Evolutionary conservation across 345 rosid species (phyloP).

Genomic region (Schrenkiella parvula): DNA sequence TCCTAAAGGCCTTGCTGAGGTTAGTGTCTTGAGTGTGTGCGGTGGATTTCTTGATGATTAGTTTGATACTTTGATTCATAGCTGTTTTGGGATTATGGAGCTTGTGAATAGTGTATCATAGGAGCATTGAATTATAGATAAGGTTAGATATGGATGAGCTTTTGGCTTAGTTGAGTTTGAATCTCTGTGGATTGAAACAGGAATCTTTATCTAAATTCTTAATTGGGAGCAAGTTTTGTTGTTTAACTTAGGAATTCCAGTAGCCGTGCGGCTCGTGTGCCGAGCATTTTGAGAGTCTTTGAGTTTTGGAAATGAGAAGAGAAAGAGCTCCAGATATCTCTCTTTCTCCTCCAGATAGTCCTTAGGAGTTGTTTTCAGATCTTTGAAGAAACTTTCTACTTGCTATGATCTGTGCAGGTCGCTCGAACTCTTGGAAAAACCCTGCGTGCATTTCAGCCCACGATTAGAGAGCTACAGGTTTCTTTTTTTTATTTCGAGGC

Average conservation of each 20-base stretch:
- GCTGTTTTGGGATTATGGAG: background rate
- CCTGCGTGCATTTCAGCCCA: constrained; percentile 85
- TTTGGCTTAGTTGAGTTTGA: background rate
- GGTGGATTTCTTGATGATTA: background rate
- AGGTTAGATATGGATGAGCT: background rate
- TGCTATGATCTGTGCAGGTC: constrained; percentile 47
- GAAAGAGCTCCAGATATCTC: background rate
- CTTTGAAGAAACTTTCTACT: background rate
- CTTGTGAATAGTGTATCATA: background rate
- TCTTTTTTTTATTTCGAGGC: background rate
- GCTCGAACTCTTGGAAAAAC: constrained; percentile 93
- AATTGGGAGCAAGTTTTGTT: background rate
- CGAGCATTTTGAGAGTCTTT: background rate
- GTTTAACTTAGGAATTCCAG: background rate
- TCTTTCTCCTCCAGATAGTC: background rate
- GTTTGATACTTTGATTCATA: background rate
- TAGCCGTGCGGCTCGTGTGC: background rate
- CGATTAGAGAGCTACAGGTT: constrained; percentile 95
- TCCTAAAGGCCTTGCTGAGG: constrained; percentile 99
- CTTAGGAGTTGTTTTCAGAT: background rate
- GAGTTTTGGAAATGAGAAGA: background rate
- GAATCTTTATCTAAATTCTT: background rate
- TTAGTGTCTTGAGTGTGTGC: constrained; percentile 29
- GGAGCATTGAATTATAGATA: background rate
- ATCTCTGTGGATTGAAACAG: background rate